Evolutionary conservation across 192 early-diverging fungal genomes (phyloP), one percentile per base, ranked within the genome.

Genomic region (Coemansia furcata): DNA sequence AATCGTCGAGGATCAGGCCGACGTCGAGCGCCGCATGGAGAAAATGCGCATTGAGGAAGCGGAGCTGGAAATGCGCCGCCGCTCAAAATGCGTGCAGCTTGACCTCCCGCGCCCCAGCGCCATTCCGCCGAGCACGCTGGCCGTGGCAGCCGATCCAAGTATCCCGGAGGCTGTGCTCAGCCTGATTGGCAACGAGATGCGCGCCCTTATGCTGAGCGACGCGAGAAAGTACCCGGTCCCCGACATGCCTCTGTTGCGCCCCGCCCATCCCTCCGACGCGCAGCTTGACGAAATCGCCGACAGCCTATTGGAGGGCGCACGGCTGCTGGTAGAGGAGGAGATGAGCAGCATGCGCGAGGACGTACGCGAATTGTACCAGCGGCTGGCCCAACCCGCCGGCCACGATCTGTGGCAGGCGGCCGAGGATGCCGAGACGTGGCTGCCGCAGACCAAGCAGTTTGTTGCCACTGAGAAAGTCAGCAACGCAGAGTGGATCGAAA

Each of bases 21-120:
- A 86, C 32, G 91, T 95, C 47, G 83, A 90, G 50, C 85, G 89
- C 26, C 78, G 78, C 19, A 71, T 84, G 35, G 86, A 86, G 39
- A 78, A 78, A 30, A 65, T 72, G 17, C 83, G 74, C 44, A 84
- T 89, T 35, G 66, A 60, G 10, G 84, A 88, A 68, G 77, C 79
- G 73, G 86, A 78, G 55, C 38, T 58, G 14, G 71, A 64, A 19
- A 68, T 92, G 7, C 65, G 76, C 21, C 87, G 89, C 6, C 89
- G 93, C 26, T 90, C 87, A 23, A 86, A 90, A 52, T 86, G 90
- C 38, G 89, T 98, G 11, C 90, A 95, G 71, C 86, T 84, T 3
- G 84, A 77, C 26, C 79, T 96, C 26, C 94, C 93, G 11, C 87
- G 96, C 5, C 96, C 96, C 3, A 55, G 71, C 10, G 61, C 38